Evolutionary conservation across 176 grass and related monocot species (phyloP).

Genomic region (Musa itinerans): DNA sequence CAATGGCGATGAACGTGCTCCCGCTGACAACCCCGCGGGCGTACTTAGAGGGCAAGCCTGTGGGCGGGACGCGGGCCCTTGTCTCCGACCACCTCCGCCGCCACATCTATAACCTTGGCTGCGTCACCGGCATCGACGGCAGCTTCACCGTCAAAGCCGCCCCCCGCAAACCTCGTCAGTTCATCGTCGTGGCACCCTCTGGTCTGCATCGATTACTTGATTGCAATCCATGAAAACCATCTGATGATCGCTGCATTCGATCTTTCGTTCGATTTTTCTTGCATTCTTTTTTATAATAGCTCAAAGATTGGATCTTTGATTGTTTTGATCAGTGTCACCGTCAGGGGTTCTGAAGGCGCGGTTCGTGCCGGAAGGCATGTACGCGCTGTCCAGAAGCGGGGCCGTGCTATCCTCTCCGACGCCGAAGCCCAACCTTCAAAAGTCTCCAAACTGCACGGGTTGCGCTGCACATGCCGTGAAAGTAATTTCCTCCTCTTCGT

Average conservation of each 20-base stretch:
- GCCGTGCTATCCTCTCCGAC: constrained; percentile 37
- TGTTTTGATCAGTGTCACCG: background rate
- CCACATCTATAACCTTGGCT: constrained; percentile 73
- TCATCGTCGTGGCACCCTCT: constrained; percentile 86
- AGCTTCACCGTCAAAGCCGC: constrained; percentile 76
- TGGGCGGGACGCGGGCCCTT: constrained; percentile 55
- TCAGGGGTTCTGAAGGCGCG: constrained; percentile 78
- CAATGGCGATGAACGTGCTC: background rate
- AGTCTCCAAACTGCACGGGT: constrained; percentile 65
- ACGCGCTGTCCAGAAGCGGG: constrained; percentile 47
- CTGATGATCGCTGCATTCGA: background rate
- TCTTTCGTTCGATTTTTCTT: background rate
- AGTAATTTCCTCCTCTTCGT: constrained; percentile 23
- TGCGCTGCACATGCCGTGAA: constrained; percentile 84
- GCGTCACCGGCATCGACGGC: constrained; percentile 69
- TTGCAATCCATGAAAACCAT: background rate
- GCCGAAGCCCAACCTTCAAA: constrained; percentile 64
- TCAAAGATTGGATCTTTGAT: background rate
- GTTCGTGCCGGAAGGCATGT: constrained; percentile 76
- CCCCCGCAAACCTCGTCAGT: constrained; percentile 39
- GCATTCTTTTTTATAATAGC: background rate
- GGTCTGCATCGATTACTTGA: constrained; percentile 20
- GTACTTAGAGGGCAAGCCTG: constrained; percentile 37
- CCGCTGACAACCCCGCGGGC: constrained; percentile 24
- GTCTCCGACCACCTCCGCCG: constrained; percentile 82